Base-by-base conservation (phyloP, 1,284 basidiomycete species). In the Uromyces viciae-fabae region DNA sequence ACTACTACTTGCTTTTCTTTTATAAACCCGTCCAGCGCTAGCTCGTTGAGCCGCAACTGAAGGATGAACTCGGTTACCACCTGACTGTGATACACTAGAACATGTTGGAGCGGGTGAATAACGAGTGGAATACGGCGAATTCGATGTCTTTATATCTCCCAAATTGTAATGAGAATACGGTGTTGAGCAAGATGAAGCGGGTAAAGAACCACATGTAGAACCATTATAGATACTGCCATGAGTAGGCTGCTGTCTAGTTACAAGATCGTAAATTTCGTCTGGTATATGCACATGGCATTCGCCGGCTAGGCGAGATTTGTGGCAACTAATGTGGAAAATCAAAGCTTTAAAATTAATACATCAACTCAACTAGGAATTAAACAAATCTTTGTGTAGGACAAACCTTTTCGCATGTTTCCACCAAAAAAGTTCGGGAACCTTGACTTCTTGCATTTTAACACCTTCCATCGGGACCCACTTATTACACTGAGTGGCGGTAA, bases 381-480 rank as follows among this genome's bases (percentile, higher is more conserved):
- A 42, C 17, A 46, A 22, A 19, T 66, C 25, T 66, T 42, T 15
- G 62, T 66, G 4, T 15, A 69, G 36, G 17, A 79, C 49, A 17
- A 66, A 74, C 79, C 79, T 81, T 36, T 80, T 81, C 36, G 31
- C 43, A 43, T 81, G 33, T 74, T 33, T 75, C 73, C 79, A 77
- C 49, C 74, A 54, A 73, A 74, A 68, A 17, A 40, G 28, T 36
- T 69, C 52, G 81, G 85, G 68, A 69, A 90, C 92, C 88, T 93
- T 92, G 25, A 89, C 87, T 68, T 91, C 90, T 60, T 90, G 88
- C 82, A 90, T 88, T 86, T 92, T 93, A 62, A 91, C 86, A 28
- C 92, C 91, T 84, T 93, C 90, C 2, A 92, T 86, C 0, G 88
- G 84, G 42, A 92, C 86, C 92, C 92, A 93, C 83, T 90, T 90